Evolutionary conservation across 148 eudicot species (phyloP).

Genomic region (Heliamphora exappendiculata): DNA sequence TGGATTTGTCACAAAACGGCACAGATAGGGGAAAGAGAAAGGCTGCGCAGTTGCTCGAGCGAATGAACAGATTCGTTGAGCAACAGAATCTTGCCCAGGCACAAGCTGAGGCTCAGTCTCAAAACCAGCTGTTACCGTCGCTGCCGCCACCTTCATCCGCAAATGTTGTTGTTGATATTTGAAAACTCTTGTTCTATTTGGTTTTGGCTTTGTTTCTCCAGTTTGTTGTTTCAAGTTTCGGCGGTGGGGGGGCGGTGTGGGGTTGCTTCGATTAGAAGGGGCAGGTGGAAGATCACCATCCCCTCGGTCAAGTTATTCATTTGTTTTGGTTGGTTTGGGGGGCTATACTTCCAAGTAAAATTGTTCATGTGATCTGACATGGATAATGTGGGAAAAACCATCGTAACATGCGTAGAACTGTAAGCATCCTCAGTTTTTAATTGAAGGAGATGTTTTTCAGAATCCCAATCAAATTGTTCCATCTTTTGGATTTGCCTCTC

Average conservation of each 20-base stretch:
- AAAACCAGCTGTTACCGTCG: conserved; percentile 2
- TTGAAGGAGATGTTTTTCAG: conserved; percentile 19
- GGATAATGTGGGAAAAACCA: background rate
- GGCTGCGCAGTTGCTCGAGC: conserved; percentile 71
- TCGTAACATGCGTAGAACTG: conserved; percentile 27
- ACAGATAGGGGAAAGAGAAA: conserved; percentile 88
- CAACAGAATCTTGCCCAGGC: conserved; percentile 53
- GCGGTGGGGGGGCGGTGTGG: conserved; percentile 13
- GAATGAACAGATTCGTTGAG: conserved; percentile 59
- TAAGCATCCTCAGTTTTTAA: conserved; percentile 36
- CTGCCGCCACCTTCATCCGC: no score
- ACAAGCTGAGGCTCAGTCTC: conserved; percentile 28
- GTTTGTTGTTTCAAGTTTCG: conserved; percentile 15
- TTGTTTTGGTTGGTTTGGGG: conserved; percentile 20
- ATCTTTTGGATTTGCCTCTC: background rate
- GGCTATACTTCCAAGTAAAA: conserved; percentile 11
- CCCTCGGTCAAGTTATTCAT: conserved; percentile 25
- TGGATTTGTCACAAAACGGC: conserved; percentile 63
- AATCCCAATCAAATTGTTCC: conserved; percentile 11
- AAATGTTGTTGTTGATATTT: conserved; percentile 28
- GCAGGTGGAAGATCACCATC: conserved; percentile 67
- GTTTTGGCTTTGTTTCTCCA: conserved; percentile 10
- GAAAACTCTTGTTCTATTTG: conserved; percentile 11
- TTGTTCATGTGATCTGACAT: conserved; percentile 13
- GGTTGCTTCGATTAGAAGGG: conserved; percentile 28